These are phyloP conservation scores for Orbilia brochopaga DNA, from an alignment of 2,329 filamentous ascomycete species.

Conservation along the genomic window DNA sequence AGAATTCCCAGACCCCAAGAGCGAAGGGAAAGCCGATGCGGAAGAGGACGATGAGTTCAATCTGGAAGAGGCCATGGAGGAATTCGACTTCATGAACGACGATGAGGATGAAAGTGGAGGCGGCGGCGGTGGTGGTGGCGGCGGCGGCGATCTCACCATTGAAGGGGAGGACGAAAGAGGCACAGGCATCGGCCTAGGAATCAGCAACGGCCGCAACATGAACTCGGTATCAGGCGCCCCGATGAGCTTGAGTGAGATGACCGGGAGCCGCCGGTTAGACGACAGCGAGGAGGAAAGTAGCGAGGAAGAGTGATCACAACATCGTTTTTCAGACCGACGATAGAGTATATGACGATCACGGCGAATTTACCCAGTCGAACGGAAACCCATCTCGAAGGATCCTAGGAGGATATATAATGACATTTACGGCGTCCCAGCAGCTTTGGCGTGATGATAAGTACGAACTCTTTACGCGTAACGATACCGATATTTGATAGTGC, in stretches of 20 bases:
- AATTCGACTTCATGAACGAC: slow-evolving; percentile 32
- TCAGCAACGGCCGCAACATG: slow-evolving; percentile 9
- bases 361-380: neutral
- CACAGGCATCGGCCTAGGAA: slow-evolving; percentile 31
- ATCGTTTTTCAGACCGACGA: neutral
- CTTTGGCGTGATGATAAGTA: neutral
- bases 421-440: slow-evolving; percentile 23
- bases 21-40: slow-evolving; percentile 38
- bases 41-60: slow-evolving; percentile 35
- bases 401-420: slow-evolving; percentile 12
- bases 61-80: slow-evolving; percentile 23
- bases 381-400: slow-evolving; percentile 7
- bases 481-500: neutral
- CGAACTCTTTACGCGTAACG: neutral
- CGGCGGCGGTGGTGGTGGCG: slow-evolving; percentile 13
- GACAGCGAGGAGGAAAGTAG: slow-evolving; percentile 46
- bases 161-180: slow-evolving; percentile 37
- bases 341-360: neutral
- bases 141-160: slow-evolving; percentile 28
- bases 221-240: neutral
- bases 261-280: slow-evolving; percentile 17
- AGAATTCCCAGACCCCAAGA: slow-evolving; percentile 43
- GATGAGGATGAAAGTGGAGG: slow-evolving; percentile 23
- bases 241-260: slow-evolving; percentile 28
- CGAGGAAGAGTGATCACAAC: slow-evolving; percentile 26